Conservation (phyloP, 805 yeast species). For the Suhomyces xylopsoci region DNA sequence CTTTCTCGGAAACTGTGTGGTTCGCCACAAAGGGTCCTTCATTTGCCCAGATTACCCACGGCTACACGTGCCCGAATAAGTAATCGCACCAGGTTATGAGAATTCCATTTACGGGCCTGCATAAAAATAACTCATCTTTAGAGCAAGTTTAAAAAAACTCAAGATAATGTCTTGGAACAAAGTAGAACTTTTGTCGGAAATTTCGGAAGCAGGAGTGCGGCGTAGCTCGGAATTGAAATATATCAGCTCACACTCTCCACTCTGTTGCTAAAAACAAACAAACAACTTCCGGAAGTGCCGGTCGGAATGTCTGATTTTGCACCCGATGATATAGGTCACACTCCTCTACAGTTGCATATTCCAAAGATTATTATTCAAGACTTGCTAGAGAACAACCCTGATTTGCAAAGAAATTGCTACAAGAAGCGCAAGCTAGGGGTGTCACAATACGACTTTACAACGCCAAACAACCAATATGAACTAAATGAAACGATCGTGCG, state of each 20-base stretch:
- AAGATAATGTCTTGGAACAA: not conserved
- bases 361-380: not conserved
- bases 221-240: not conserved
- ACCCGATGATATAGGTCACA: not conserved
- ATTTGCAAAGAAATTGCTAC: constrained; percentile 1
- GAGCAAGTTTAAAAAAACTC: not conserved
- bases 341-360: not conserved
- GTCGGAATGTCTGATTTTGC: not conserved
- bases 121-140: not conserved
- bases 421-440: constrained; percentile 5
- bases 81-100: not conserved
- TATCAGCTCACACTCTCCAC: not conserved
- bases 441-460: constrained; percentile 10
- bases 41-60: not conserved
- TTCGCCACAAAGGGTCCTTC: not conserved
- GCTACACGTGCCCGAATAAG: not conserved
- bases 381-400: constrained; percentile 5
- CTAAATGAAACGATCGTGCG: constrained; percentile 13
- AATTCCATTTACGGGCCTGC: not conserved
- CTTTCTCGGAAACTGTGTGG: not conserved
- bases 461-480: constrained; percentile 13
- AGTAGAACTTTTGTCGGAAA: not conserved
- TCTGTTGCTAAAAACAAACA: not conserved
- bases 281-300: not conserved
- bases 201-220: not conserved